Percentiles rank a stretch among this genome's conserved stretches.
These are phyloP conservation scores for Blastobotrys americana DNA, from an alignment of 805 yeast genomes.

Conservation along the genomic window DNA sequence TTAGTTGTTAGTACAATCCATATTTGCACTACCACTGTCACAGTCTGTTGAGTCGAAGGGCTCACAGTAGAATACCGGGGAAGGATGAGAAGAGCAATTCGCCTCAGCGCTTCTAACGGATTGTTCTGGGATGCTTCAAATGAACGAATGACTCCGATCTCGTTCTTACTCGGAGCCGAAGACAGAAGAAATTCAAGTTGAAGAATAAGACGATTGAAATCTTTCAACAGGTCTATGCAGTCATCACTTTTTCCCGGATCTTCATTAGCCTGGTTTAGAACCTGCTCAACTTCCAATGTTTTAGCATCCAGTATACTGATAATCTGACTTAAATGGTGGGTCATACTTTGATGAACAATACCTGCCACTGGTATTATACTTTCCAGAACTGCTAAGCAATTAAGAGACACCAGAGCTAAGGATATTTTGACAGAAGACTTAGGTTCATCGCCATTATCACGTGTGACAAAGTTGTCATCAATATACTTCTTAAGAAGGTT, in stretches of 20 bases:
- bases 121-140: neutral
- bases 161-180: slow-evolving; percentile 1
- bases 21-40: neutral
- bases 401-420: neutral
- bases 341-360: neutral
- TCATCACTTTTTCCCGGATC: neutral
- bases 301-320: neutral
- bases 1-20: neutral
- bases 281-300: neutral
- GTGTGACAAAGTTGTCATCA: neutral
- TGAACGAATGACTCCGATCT: neutral
- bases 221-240: neutral
- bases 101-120: neutral
- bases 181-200: slow-evolving; percentile 8
- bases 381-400: neutral
- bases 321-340: neutral
- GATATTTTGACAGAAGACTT: neutral
- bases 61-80: neutral
- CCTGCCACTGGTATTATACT: neutral
- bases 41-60: neutral
- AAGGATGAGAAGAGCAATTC: neutral
- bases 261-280: neutral
- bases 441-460: too few species aligned
- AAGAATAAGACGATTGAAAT: neutral
- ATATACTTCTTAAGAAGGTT: slow-evolving; percentile 3